Base-by-base conservation (phyloP, 1,284 basidiomycete genomes). In the Fomitiporia mediterranea region DNA sequence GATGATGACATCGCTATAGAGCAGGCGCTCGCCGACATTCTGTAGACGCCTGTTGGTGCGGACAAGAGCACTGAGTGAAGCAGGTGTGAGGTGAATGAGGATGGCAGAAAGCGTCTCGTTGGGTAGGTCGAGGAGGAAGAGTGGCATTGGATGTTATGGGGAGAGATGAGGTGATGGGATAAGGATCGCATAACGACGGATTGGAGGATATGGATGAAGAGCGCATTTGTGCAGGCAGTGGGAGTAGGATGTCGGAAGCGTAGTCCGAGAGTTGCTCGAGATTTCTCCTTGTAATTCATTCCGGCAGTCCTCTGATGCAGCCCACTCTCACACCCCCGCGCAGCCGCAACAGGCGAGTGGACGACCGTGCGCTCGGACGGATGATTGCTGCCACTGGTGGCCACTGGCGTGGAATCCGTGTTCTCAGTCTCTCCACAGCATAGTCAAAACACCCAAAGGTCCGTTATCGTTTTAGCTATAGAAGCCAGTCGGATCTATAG, bases 41-140 rank as follows among this genome's bases (percentile, higher is more conserved):
- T 74, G 79, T 69, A 81, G 81, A 17, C 73, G 72, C 44, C 64
- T 72, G 25, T 76, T 83, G 48, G 79, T 75, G 57, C 73, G 69
- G 30, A 77, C 61, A 53, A 79, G 64, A 48, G 66, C 60, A 28
- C 72, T 64, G 54, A 85, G 76, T 1, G 68, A 64, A 44, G 67
- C 48, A 4, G 73, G 69, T 8, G 74, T 61, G 34, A 84, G 74
- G 51, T 74, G 60, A 30, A 69, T 64, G 63, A 84, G 77, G 57
- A 84, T 78, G 55, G 73, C 67, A 43, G 65, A 64, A 57, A 84
- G 75, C n/a, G 76, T 79, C 65, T 84, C 83, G 67, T 80, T 84
- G 3, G 83, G 83, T 11, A 84, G 70, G 19, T 58, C 51, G 8
- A 53, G 28, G 50, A 60, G 27, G 51, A 19, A 17, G 43, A 55